Evolutionary conservation across 2,329 filamentous ascomycete species (phyloP).

Genomic region (Aspergillus amoenus): DNA sequence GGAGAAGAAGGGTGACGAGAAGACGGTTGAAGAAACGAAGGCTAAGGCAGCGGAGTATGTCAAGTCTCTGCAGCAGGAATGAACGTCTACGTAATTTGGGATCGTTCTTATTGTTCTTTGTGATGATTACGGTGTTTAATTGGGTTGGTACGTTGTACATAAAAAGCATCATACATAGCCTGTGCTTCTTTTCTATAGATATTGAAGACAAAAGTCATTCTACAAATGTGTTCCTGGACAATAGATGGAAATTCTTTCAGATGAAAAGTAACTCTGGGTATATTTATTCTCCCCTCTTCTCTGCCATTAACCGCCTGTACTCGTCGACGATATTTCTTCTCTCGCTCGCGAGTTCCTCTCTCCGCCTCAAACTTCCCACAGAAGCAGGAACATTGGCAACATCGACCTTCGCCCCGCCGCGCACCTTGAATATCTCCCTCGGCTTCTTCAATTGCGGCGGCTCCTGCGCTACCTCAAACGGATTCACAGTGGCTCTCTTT

Average conservation of each 20-base stretch:
- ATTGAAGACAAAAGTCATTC: constrained; percentile 5
- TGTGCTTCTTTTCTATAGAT: constrained; percentile 6
- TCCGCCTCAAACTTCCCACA: constrained; percentile 68
- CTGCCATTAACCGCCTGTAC: constrained; percentile 70
- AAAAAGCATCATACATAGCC: constrained; percentile 13
- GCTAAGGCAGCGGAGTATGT: constrained; percentile 71
- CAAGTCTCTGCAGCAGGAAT: constrained; percentile 40
- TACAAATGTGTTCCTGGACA: neutral
- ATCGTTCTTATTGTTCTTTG: neutral
- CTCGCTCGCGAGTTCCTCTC: constrained; percentile 71
- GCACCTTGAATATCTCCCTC: constrained; percentile 64
- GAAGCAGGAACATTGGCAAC: constrained; percentile 68
- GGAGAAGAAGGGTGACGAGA: constrained; percentile 67
- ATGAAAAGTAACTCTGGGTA: neutral
- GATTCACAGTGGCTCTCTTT: constrained; percentile 34
- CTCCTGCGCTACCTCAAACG: constrained; percentile 63
- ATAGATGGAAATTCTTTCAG: neutral
- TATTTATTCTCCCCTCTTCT: constrained; percentile 38
- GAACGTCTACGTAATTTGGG: neutral
- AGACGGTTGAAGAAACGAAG: constrained; percentile 69
- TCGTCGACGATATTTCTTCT: constrained; percentile 70
- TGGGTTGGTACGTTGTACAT: constrained; percentile 9
- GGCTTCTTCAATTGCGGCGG: constrained; percentile 70
- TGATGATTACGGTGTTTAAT: constrained; percentile 17
- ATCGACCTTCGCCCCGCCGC: constrained; percentile 63